Conservation (phyloP, 169 alveolate species). For the Plasmodium vivax region DNA sequence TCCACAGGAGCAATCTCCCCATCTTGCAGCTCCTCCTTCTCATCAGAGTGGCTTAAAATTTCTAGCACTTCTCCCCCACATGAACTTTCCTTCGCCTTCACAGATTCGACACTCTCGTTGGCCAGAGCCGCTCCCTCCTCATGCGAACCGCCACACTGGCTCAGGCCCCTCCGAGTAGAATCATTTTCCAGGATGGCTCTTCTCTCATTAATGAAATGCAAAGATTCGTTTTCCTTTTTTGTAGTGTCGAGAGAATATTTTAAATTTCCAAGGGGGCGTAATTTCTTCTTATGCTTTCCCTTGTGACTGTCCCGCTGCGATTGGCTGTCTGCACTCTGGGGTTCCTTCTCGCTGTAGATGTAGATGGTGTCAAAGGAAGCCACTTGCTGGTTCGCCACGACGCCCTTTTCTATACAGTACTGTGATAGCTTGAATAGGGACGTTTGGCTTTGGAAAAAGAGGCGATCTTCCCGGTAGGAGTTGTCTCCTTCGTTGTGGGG, state of each 20-base stretch:
- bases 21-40: neutral
- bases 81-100: neutral
- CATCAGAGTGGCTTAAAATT: constrained; percentile 2
- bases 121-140: neutral
- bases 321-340: neutral
- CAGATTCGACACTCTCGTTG: neutral
- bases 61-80: neutral
- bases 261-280: neutral
- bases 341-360: constrained; percentile 41
- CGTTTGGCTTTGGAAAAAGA: constrained; percentile 31
- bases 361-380: constrained; percentile 48
- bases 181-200: constrained; percentile 12
- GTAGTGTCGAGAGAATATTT: constrained; percentile 2
- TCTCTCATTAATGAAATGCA: constrained; percentile 15
- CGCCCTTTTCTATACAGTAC: constrained; percentile 58
- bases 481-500: neutral
- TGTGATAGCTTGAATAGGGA: constrained; percentile 67
- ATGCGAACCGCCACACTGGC: neutral
- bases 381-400: constrained; percentile 17
- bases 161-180: neutral
- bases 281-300: neutral
- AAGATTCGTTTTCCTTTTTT: neutral
- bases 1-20: neutral
- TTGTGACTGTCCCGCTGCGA: neutral
- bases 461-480: constrained; percentile 21